These are phyloP conservation scores for Chlamydomonas sphaeroides DNA, from an alignment of 139 green algal genomes.

Conservation along the genomic window DNA sequence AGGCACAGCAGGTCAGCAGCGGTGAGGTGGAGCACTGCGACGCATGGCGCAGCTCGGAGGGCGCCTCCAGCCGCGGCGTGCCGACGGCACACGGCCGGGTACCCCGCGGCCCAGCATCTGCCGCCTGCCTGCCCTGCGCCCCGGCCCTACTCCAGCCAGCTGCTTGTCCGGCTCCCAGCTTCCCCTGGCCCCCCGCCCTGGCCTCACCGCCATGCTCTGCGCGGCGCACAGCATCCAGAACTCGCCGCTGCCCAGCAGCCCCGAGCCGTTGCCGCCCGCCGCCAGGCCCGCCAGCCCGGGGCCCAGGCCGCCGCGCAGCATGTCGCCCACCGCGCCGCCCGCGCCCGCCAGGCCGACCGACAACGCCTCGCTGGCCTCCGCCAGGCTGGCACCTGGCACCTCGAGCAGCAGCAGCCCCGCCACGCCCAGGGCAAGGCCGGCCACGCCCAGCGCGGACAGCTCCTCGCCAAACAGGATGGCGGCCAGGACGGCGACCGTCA, in stretches of 20 bases:
- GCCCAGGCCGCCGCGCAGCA: background rate
- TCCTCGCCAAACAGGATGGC: conserved; percentile 92
- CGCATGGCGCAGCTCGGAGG: too few relatives aligned
- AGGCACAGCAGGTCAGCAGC: too few relatives aligned
- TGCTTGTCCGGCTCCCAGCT: too few relatives aligned
- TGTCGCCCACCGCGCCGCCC: background rate
- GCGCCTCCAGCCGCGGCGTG: too few relatives aligned
- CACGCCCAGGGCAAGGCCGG: conserved; percentile 87
- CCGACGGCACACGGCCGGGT: too few relatives aligned
- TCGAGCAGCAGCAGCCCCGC: conserved; percentile 90
- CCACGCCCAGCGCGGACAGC: conserved; percentile 36
- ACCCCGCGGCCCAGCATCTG: too few relatives aligned
- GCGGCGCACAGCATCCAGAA: conserved; percentile 97
- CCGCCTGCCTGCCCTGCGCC: too few relatives aligned
- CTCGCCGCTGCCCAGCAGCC: conserved; percentile 84
- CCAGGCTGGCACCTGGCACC: conserved; percentile 61
- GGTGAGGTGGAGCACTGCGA: too few relatives aligned
- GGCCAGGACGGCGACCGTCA: conserved; percentile 93
- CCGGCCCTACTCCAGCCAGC: too few relatives aligned
- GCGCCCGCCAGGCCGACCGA: too few relatives aligned
- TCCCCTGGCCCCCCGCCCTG: too few relatives aligned
- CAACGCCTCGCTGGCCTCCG: too few relatives aligned
- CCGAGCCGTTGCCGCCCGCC: background rate
- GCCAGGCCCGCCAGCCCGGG: conserved; percentile 4
- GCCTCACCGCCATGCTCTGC: conserved; percentile 97